A percentile compares a stretch with the other conserved stretches of the same genome.
phyloP scores from a whole-genome alignment of 352 stramenopile species.

The Thalassiosira mediterranea region DNA sequence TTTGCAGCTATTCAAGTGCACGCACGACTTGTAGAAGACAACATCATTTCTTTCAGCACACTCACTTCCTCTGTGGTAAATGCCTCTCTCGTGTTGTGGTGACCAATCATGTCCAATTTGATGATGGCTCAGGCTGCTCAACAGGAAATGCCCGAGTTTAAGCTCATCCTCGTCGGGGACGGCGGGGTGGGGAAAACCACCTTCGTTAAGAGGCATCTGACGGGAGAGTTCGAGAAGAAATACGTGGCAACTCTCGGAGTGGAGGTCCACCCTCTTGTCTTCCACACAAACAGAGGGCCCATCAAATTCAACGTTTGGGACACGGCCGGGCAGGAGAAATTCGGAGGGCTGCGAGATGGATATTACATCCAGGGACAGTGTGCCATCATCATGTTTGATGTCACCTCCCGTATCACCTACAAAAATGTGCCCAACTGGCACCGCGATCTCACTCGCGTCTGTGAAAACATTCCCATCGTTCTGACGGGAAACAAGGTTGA shows the following conservation, averaged over 20 bases:
- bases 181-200: conserved; percentile 99
- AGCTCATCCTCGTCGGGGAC: conserved; percentile 99
- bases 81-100: background rate
- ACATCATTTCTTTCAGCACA: too few relatives aligned
- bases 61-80: too few relatives aligned
- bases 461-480: conserved; percentile 99
- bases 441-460: conserved; percentile 98
- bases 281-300: conserved; percentile 98
- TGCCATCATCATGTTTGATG: conserved; percentile 99
- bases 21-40: too few relatives aligned
- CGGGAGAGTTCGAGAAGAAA: conserved; percentile 99
- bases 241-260: conserved; percentile 99
- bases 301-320: conserved; percentile 99
- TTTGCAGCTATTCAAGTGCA: too few relatives aligned
- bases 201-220: conserved; percentile 99
- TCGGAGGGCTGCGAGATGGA: conserved; percentile 82
- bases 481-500: conserved; percentile 99
- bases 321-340: conserved; percentile 99
- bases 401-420: conserved; percentile 99
- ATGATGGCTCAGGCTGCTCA: conserved; percentile 34
- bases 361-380: conserved; percentile 98
- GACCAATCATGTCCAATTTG: conserved; percentile 6
- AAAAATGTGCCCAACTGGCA: conserved; percentile 99
- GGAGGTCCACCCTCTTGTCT: conserved; percentile 98
- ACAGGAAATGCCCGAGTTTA: conserved; percentile 96